Conservation (phyloP, 768 basidiomycete species). For the Termitomyces sp. region DNA sequence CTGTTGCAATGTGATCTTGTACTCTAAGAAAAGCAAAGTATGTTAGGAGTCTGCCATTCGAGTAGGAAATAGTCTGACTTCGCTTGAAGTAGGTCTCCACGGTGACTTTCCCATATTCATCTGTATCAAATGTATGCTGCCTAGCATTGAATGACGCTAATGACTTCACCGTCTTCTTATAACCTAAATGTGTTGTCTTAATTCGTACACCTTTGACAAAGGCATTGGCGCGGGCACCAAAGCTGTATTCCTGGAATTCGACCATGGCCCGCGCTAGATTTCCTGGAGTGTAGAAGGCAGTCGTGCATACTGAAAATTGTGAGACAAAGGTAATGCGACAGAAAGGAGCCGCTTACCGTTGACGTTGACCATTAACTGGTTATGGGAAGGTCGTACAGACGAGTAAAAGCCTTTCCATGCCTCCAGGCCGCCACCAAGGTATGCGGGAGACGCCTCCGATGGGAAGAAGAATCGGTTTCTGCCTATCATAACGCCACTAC, state of each 20-base stretch:
- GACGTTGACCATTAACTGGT: slow-evolving; percentile 58
- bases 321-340: slow-evolving; percentile 27
- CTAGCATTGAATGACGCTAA: slow-evolving; percentile 43
- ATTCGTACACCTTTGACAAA: slow-evolving; percentile 68
- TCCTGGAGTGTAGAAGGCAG: slow-evolving; percentile 55
- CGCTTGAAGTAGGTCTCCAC: slow-evolving; percentile 64
- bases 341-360: slow-evolving; percentile 37
- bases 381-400: slow-evolving; percentile 51
- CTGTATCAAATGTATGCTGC: slow-evolving; percentile 47
- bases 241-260: slow-evolving; percentile 47
- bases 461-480: slow-evolving; percentile 65
- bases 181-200: slow-evolving; percentile 64
- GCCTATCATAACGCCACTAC: slow-evolving; percentile 63
- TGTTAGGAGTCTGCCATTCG: slow-evolving; percentile 20
- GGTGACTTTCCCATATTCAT: slow-evolving; percentile 48
- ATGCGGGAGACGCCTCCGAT: slow-evolving; percentile 36
- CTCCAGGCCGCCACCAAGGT: slow-evolving; percentile 49
- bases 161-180: slow-evolving; percentile 65
- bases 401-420: slow-evolving; percentile 57
- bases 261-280: slow-evolving; percentile 62
- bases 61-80: slow-evolving; percentile 46
- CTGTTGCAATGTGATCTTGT: slow-evolving; percentile 44
- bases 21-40: slow-evolving; percentile 37
- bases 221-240: slow-evolving; percentile 51
- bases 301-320: slow-evolving; percentile 41